phyloP scores from a whole-genome alignment of 139 green algal species.

The Raphidocelis subcapitata region DNA sequence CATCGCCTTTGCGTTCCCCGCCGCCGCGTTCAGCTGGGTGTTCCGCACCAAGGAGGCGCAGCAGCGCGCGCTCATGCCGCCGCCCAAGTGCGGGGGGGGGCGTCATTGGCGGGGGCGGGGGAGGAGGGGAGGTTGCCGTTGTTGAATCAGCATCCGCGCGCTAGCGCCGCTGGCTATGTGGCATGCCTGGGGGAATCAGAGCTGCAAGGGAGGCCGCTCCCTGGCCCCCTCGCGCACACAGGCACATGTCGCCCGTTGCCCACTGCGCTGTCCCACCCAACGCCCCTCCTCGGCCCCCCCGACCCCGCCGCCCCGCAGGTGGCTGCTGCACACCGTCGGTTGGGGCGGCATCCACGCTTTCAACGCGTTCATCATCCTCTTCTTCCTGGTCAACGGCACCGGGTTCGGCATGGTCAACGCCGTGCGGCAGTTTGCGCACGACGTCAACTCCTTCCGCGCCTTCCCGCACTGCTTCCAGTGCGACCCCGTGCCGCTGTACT shows the following conservation, averaged over 20 bases:
- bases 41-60: constrained; percentile 2
- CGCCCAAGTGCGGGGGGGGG: background rate
- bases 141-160: no score
- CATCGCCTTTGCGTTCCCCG: constrained; percentile 25
- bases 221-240: no score
- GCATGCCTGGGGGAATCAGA: no score
- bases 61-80: background rate
- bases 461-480: constrained; percentile 24
- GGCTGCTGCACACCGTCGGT: constrained; percentile 15
- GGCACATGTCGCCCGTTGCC: no score
- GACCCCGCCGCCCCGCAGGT: constrained; percentile 4
- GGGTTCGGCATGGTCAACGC: constrained; percentile 11
- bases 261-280: no score
- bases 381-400: constrained; percentile 21
- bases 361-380: constrained; percentile 22
- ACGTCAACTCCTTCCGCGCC: constrained; percentile 15
- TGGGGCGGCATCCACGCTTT: constrained; percentile 17
- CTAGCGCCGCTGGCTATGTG: no score
- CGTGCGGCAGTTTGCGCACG: constrained; percentile 15
- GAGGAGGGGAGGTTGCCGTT: no score
- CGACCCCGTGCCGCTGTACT: no score
- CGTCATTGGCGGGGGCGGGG: background rate
- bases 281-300: no score
- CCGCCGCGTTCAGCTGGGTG: constrained; percentile 24
- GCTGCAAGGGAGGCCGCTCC: no score